phyloP scores from a whole-genome alignment of 495 filamentous ascomycete species.

The Penicillium salamii region DNA sequence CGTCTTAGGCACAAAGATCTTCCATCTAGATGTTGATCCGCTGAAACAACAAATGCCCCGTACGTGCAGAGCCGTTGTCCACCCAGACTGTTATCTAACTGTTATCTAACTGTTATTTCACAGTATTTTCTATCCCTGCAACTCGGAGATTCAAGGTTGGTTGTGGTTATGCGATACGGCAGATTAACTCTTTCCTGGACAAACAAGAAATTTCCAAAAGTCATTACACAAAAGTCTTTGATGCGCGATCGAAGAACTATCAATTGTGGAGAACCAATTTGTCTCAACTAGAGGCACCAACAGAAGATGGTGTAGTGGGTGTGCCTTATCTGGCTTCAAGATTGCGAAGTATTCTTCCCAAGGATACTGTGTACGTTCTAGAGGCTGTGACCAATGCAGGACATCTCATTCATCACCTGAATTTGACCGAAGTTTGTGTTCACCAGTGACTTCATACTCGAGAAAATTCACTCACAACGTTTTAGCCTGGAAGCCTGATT shows the following conservation, averaged over 20 bases:
- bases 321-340: constrained; percentile 17
- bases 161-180: constrained; percentile 16
- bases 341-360: constrained; percentile 62
- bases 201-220: constrained; percentile 2
- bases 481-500: constrained; percentile 17
- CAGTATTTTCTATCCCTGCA: constrained; percentile 65
- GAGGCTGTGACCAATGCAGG: constrained; percentile 83
- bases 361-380: constrained; percentile 74
- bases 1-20: constrained; percentile 40
- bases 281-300: constrained; percentile 2
- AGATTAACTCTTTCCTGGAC: constrained; percentile 18
- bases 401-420: constrained; percentile 65
- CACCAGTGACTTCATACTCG: neutral
- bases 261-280: constrained; percentile 8
- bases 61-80: neutral
- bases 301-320: constrained; percentile 4
- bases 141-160: constrained; percentile 35
- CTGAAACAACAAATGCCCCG: constrained; percentile 77
- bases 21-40: constrained; percentile 80
- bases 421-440: constrained; percentile 13
- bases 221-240: constrained; percentile 6
- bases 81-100: neutral
- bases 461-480: neutral
- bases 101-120: neutral
- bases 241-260: constrained; percentile 7